phyloP scores from a whole-genome alignment of 2,329 filamentous ascomycete species.

The Tolypocladium guangdongense region DNA sequence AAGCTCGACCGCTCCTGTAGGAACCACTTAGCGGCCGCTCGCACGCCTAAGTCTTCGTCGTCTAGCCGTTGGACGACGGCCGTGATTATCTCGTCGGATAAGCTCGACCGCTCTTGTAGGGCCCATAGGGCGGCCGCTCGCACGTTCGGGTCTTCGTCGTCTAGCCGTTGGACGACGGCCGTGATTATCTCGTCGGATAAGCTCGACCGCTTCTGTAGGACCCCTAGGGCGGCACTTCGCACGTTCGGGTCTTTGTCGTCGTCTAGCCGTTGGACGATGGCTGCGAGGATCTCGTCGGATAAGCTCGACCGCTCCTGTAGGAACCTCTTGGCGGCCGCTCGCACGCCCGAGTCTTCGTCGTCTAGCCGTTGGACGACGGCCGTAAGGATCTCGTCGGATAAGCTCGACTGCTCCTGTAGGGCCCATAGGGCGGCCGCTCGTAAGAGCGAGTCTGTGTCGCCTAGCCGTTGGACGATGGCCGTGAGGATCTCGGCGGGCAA shows the following conservation, averaged over 20 bases:
- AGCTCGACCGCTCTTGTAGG: background rate
- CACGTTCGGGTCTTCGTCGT: background rate
- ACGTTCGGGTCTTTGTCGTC: background rate
- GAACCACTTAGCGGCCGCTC: no score
- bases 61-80: background rate
- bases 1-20: background rate
- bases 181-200: background rate
- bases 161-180: no score
- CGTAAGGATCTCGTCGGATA: background rate
- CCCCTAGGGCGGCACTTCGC: background rate
- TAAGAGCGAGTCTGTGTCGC: no score
- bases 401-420: background rate
- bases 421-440: no score
- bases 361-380: background rate
- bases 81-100: background rate
- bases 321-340: background rate
- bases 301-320: background rate
- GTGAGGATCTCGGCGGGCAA: background rate
- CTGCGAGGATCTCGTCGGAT: background rate
- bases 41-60: background rate
- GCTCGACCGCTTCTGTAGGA: background rate
- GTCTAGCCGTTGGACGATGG: background rate
- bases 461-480: background rate
- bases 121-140: background rate
- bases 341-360: background rate